Evolutionary conservation across 768 basidiomycete genomes (phyloP).

Genomic region (Baorangia bicolor): DNA sequence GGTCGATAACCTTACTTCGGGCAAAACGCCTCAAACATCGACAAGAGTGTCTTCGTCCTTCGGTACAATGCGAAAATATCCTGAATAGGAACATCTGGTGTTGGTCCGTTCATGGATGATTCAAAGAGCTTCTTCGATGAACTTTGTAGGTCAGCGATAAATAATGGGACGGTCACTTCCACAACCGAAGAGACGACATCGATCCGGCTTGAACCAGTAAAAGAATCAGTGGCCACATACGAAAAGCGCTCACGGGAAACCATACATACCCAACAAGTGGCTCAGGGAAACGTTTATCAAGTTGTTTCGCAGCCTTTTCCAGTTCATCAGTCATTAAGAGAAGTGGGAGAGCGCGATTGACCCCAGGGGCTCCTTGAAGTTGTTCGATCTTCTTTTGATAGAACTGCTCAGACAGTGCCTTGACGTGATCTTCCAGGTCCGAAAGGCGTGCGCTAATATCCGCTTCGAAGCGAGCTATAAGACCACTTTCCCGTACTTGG

Average conservation of each 20-base stretch:
- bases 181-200: slow-evolving; percentile 76
- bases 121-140: slow-evolving; percentile 76
- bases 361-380: slow-evolving; percentile 66
- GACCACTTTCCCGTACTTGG: slow-evolving; percentile 63
- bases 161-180: slow-evolving; percentile 65
- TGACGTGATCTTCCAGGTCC: slow-evolving; percentile 68
- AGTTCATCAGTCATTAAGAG: slow-evolving; percentile 85
- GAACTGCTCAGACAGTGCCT: slow-evolving; percentile 55
- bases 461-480: slow-evolving; percentile 71
- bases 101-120: slow-evolving; percentile 83
- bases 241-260: not conserved
- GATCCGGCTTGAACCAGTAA: slow-evolving; percentile 47
- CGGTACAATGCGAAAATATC: slow-evolving; percentile 89
- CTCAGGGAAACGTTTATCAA: slow-evolving; percentile 86
- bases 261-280: slow-evolving; percentile 70
- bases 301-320: slow-evolving; percentile 77
- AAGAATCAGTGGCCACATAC: not conserved
- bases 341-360: slow-evolving; percentile 78
- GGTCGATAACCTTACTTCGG: slow-evolving; percentile 54
- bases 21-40: slow-evolving; percentile 83
- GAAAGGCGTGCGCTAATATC: slow-evolving; percentile 65
- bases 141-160: slow-evolving; percentile 62
- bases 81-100: slow-evolving; percentile 84
- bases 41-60: slow-evolving; percentile 66
- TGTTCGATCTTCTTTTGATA: slow-evolving; percentile 64